Evolutionary conservation across 75 land plant species (phyloP).

Genomic region (Pinus tabuliformis): DNA sequence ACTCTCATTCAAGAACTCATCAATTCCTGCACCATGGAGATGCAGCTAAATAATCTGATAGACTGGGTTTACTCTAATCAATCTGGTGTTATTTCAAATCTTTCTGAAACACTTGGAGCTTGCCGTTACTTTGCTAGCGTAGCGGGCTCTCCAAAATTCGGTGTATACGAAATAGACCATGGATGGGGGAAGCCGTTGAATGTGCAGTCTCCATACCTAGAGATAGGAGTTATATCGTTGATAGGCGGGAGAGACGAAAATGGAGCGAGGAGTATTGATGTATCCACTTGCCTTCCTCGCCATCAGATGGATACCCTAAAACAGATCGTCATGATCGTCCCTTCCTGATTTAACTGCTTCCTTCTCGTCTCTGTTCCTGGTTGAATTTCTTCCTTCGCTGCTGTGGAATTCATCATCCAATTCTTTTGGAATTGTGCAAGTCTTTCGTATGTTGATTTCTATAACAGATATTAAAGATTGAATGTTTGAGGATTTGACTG

Average conservation of each 20-base stretch:
- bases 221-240: slow-evolving; percentile 18
- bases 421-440: too few relatives aligned
- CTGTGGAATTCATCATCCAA: too few relatives aligned
- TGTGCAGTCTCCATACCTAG: slow-evolving; percentile 23
- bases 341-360: too few relatives aligned
- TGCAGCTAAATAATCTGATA: slow-evolving; percentile 10
- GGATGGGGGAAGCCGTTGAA: too few relatives aligned
- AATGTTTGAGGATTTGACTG: too few relatives aligned
- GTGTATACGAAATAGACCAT: slow-evolving; percentile 33
- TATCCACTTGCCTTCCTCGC: slow-evolving; percentile 29
- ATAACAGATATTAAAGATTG: too few relatives aligned
- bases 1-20: not conserved
- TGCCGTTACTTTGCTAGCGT: not conserved
- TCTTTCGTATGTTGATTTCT: too few relatives aligned
- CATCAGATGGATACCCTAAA: slow-evolving; percentile 25
- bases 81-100: too few relatives aligned
- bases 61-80: slow-evolving; percentile 7
- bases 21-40: slow-evolving; percentile 14
- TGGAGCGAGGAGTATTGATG: slow-evolving; percentile 24
- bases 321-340: too few relatives aligned
- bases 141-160: slow-evolving; percentile 40
- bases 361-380: too few relatives aligned
- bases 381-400: too few relatives aligned
- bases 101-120: too few relatives aligned
- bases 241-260: slow-evolving; percentile 13